Conservation (phyloP, 805 yeast species). For the Alloascoidea africana region DNA sequence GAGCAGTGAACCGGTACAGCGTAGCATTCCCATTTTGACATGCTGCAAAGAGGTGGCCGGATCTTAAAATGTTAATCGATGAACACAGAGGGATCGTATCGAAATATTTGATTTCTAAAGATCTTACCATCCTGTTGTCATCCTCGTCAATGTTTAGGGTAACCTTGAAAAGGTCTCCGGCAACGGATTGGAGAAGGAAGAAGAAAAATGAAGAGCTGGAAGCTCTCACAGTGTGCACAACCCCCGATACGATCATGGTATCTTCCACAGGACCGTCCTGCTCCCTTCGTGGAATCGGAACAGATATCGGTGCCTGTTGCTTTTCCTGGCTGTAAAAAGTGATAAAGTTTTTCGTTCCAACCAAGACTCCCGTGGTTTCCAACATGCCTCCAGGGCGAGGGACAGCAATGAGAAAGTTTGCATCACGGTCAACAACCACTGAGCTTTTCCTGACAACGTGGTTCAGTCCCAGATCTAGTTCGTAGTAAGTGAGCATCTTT, state of each 20-base stretch:
- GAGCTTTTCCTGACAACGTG: constrained; percentile 43
- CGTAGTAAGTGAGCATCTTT: constrained; percentile 48
- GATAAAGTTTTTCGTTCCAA: constrained; percentile 42
- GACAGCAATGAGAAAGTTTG: constrained; percentile 44
- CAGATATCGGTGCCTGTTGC: constrained; percentile 16
- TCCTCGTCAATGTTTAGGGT: constrained; percentile 29
- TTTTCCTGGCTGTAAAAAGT: constrained; percentile 23
- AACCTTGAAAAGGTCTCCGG: constrained; percentile 67
- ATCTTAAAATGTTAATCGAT: constrained; percentile 42
- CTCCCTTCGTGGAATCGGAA: constrained; percentile 42
- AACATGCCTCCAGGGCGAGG: constrained; percentile 72
- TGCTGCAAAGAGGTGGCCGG: constrained; percentile 65
- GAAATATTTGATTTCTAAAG: constrained; percentile 47
- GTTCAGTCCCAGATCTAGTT: constrained; percentile 75
- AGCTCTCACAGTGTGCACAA: constrained; percentile 49
- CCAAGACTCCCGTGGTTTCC: constrained; percentile 55
- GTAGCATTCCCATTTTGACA: constrained; percentile 45
- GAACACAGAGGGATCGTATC: constrained; percentile 56
- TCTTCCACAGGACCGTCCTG: constrained; percentile 10
- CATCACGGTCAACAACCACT: constrained; percentile 20
- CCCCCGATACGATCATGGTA: constrained; percentile 33
- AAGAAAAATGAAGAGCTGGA: constrained; percentile 31
- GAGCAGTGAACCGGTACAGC: constrained; percentile 63
- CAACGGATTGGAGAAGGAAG: constrained; percentile 48
- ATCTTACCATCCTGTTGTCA: constrained; percentile 19